Evolutionary conservation across 371 early-diverging fungal genomes (phyloP), one percentile per base, ranked within the genome.

Genomic region (Rhizopus sp.): DNA sequence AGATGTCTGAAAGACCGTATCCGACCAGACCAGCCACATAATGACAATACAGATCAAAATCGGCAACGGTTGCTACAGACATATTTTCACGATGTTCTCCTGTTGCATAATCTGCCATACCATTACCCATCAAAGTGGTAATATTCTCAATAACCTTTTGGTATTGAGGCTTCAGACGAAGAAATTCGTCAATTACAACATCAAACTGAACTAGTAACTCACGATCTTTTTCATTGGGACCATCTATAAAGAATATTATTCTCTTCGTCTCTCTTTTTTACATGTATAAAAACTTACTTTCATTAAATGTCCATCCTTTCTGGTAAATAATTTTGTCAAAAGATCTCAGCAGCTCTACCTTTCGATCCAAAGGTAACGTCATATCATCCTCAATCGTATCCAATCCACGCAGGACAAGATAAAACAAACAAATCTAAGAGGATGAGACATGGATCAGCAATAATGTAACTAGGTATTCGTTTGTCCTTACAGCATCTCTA

Each of bases 331-430:
- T 68, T 57, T 90, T 80, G 64, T 96, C 89, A 78, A 98, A 97
- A 5, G 77, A 73, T 53, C 85, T 72, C 66, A 98, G 73, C 31
- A 95, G 62, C 15, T 82, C 78, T 32, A 87, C 66, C 72, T 98
- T 98, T 67, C 72, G 82, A 6, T 87, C 84, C 39, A 89, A 70
- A 17, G 78, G 75, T 38, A 97, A 77, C 32, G 93, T 88, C 97
- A 98, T 96, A 65, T 98, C 99, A 77, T 98, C 99, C 78, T 98
- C 99, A 56, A 98, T 83, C 1, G 99, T 98, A 71, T 98, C 99
- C 57, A 97, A 82, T 7, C 94, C 99, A 47, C 99, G 89, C 57
- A 98, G 83, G 39, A 95, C 84, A 35, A 93, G 84, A 73, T 98
- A 98, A 69, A 96, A 97, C 58, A 98, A 66, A 78, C 93, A 93